Base-by-base conservation (phyloP, 2,329 filamentous ascomycete genomes). In the Cordyceps javanica region DNA sequence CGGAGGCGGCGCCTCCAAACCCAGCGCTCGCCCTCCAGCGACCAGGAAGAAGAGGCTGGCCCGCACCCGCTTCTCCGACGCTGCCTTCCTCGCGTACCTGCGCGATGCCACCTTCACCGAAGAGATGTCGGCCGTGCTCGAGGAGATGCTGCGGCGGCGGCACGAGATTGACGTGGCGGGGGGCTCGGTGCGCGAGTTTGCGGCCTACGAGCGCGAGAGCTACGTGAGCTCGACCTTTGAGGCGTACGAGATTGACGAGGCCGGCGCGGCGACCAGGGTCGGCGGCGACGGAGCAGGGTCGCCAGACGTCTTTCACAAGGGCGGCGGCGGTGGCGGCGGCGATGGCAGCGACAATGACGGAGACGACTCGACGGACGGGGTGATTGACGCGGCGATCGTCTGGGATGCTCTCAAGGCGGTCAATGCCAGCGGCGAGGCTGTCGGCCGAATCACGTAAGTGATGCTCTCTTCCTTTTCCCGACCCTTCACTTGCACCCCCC, bases 371-470 rank as follows among this genome's bases (percentile, higher is more conserved):
- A 32, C 28, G 0, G 66, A 68, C 38, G 64, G 63, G 25, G 66
- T 69, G 30, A 65, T 76, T 21, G 74, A 78, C 57, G 71, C 73
- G 1, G 67, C 70, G 6, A 71, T 68, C 5, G 71, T 76, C 1
- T 78, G 76, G 76, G 69, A 72, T 16, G 69, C 69, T 2, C 68
- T 78, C 56, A 72, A 68, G 55, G 62, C 68, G 23, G 68, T 76
- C 46, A 76, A 76, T 57, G 41, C 61, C 6, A 62, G 66, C 32
- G 66, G 73, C 8, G 63, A 72, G 23, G 74, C 79, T 0, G 79
- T 82, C 7, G 82, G 82, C 1, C 76, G 82, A 44, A 84, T 86
- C 61, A 77, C 73, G 73, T 75, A 75, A 5, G 50, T 36, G n/a
- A n/a, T n/a, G n/a, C n/a, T n/a, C n/a, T n/a, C n/a, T n/a, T n/a